Base-by-base conservation (phyloP, 2,329 filamentous ascomycete species). In the Cercospora sp. region DNA sequence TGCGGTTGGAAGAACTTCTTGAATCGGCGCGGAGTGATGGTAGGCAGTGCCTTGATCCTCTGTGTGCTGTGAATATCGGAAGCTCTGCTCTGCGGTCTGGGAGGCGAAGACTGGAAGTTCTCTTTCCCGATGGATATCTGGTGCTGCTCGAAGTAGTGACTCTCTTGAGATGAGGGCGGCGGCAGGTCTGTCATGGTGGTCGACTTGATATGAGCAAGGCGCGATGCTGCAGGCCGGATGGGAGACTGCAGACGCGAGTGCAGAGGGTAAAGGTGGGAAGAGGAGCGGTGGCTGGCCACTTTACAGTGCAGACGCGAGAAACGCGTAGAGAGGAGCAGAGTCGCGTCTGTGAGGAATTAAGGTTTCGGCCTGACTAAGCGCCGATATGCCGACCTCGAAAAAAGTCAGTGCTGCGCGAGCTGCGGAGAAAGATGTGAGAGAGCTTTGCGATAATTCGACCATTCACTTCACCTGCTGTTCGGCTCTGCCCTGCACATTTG, bases 21-120 rank as follows among this genome's bases (percentile, higher is more conserved):
- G 76, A 85, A 84, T 66, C 83, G 80, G 72, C 83, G 83, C 6
- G 83, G 83, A 0, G 83, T 85, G 70, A 85, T 83, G 30, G 82
- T 83, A 5, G 83, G 83, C 33, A 81, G 80, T 67, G 80, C 81
- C 70, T 78, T 83, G 42, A 77, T 79, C 72, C 83, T 84, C 26
- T 70, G 67, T 60, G 75, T 74, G 72, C 70, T 76, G 42, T 62
- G 42, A 9, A 64, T 18, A 51, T 65, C 55, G 55, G 36, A 45
- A 36, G 63, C 20, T n/a, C 36, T 51, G 67, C 63, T 67, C 66
- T 69, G 66, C 31, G 69, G 60, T 57, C 61, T 58, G 20, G 71
- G 67, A 28, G 74, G 74, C 67, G 75, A 77, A 39, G 74, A 80
- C 69, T 53, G 73, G 69, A 69, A 61, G 60, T 78, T 78, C 76